phyloP scores from a whole-genome alignment of 202 grass and related monocot species.

The Setaria italica region DNA sequence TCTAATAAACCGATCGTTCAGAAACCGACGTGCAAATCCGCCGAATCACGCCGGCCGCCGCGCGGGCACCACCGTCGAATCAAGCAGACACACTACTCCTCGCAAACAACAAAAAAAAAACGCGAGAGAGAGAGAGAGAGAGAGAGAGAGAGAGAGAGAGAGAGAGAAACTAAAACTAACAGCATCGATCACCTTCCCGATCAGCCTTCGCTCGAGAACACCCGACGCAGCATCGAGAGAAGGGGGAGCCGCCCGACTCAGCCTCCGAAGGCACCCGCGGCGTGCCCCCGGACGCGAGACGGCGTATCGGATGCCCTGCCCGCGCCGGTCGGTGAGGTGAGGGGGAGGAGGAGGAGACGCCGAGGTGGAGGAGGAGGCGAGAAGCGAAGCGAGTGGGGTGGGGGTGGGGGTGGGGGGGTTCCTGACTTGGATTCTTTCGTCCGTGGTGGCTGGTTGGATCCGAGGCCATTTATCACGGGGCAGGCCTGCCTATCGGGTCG shows the following conservation, averaged over 20 bases:
- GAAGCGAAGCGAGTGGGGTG: background rate
- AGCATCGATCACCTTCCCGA: background rate
- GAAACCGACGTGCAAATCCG: background rate
- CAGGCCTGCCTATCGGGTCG: background rate
- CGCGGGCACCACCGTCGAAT: background rate
- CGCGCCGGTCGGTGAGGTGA: background rate
- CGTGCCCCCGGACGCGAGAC: background rate
- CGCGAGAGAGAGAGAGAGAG: background rate
- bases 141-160: no score
- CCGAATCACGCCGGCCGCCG: background rate
- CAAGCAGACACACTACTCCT: no score
- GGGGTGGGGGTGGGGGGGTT: no score
- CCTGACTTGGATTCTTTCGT: background rate
- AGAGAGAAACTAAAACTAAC: background rate
- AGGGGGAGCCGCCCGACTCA: background rate
- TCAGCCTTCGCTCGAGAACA: background rate
- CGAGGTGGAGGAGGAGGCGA: constrained; percentile 1
- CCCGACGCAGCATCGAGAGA: background rate
- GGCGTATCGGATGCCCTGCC: background rate
- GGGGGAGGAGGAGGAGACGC: constrained; percentile 6
- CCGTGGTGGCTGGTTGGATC: background rate
- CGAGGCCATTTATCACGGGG: constrained; percentile 36
- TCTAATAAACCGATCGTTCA: background rate
- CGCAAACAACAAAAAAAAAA: background rate
- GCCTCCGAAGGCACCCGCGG: background rate